These are phyloP conservation scores for Tetrapisispora namnaoensis DNA, from an alignment of 805 yeast genomes.

Conservation along the genomic window DNA sequence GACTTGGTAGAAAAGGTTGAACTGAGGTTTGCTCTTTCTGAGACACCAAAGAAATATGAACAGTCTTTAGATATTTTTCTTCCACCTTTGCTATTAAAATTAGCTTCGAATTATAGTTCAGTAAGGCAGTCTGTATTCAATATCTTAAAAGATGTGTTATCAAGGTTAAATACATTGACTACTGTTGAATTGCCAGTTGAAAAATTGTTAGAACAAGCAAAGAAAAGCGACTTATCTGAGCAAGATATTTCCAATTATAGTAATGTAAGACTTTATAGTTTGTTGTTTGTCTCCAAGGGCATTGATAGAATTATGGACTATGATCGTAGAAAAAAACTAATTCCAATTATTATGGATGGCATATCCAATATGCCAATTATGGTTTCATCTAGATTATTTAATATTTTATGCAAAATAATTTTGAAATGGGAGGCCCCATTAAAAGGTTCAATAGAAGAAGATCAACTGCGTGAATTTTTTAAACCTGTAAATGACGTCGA, in stretches of 20 bases:
- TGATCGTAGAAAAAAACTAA: conserved; percentile 31
- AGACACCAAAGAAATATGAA: conserved; percentile 54
- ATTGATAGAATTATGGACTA: conserved; percentile 40
- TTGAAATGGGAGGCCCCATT: conserved; percentile 40
- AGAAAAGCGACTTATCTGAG: conserved; percentile 30
- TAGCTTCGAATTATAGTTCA: conserved; percentile 56
- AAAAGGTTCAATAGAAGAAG: conserved; percentile 37
- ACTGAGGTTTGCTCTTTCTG: conserved; percentile 68
- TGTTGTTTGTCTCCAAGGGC: conserved; percentile 60
- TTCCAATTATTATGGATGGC: conserved; percentile 40
- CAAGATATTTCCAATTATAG: conserved; percentile 38
- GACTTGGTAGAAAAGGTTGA: conserved; percentile 69
- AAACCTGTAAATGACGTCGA: conserved; percentile 33
- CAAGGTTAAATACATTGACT: conserved; percentile 51
- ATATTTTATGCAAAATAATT: conserved; percentile 48
- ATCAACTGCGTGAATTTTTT: conserved; percentile 27
- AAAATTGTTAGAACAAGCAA: conserved; percentile 55
- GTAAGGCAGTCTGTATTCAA: conserved; percentile 63
- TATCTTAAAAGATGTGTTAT: conserved; percentile 55
- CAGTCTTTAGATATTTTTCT: conserved; percentile 50
- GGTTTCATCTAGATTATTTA: conserved; percentile 50
- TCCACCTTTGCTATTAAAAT: conserved; percentile 68
- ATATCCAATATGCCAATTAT: conserved; percentile 33
- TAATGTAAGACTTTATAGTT: conserved; percentile 49
- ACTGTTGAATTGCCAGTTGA: conserved; percentile 52